Evolutionary conservation across 2,329 filamentous ascomycete genomes (phyloP).

Genomic region (Colletotrichum sp.): DNA sequence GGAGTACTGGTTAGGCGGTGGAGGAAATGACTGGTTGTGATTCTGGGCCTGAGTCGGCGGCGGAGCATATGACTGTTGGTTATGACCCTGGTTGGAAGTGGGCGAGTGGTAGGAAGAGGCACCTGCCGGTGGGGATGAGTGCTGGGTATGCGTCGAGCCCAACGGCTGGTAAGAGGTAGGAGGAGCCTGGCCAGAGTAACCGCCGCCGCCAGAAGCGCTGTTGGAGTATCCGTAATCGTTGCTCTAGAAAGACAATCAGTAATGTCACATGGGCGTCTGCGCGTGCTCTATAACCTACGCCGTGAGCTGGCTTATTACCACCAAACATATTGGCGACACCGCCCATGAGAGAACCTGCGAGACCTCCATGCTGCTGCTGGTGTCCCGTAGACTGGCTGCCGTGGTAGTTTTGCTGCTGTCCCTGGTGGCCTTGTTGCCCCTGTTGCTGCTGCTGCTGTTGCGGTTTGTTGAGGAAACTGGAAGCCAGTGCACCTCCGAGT

Average conservation of each 20-base stretch:
- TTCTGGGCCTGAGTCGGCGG: constrained; percentile 18
- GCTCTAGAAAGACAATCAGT: constrained; percentile 37
- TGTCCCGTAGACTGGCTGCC: constrained; percentile 45
- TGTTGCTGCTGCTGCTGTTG: constrained; percentile 49
- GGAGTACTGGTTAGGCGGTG: constrained; percentile 21
- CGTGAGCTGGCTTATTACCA: constrained; percentile 48
- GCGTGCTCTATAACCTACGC: constrained; percentile 33
- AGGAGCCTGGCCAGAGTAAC: constrained; percentile 68
- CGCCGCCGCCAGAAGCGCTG: constrained; percentile 36
- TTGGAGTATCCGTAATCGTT: constrained; percentile 70
- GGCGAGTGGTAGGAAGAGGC: constrained; percentile 31
- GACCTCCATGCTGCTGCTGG: constrained; percentile 42
- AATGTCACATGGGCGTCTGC: background rate
- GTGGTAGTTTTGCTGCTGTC: constrained; percentile 49
- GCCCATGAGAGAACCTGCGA: constrained; percentile 60
- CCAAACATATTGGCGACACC: constrained; percentile 58
- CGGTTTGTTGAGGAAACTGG: constrained; percentile 48
- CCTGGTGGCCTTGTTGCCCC: constrained; percentile 30
- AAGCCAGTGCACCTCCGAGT: constrained; percentile 61
- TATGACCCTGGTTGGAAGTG: constrained; percentile 25
- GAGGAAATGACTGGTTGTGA: constrained; percentile 19
- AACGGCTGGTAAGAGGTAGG: constrained; percentile 62
- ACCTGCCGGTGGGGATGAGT: constrained; percentile 31
- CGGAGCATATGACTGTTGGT: constrained; percentile 22
- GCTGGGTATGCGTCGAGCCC: constrained; percentile 25